phyloP scores from a whole-genome alignment of 495 filamentous ascomycete species.

The Penicillium silybi region DNA sequence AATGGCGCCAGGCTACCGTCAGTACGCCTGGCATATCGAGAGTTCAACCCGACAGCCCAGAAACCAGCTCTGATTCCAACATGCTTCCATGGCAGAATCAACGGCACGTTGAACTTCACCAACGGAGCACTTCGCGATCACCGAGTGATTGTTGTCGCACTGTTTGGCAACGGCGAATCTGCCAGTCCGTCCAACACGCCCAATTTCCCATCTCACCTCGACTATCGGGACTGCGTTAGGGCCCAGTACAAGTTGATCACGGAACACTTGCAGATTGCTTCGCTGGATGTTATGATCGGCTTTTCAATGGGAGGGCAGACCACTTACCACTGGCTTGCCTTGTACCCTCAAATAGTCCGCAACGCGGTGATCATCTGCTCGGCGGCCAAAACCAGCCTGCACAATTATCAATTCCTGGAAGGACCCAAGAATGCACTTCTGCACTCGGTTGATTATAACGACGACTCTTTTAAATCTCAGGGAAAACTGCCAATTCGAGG shows the following conservation, averaged over 20 bases:
- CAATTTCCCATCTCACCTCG: conserved; percentile 51
- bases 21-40: conserved; percentile 41
- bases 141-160: conserved; percentile 58
- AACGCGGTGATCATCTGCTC: conserved; percentile 60
- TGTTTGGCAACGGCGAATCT: conserved; percentile 66
- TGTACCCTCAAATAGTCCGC: conserved; percentile 57
- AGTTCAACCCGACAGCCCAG: conserved; percentile 32
- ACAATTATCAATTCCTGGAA: conserved; percentile 66
- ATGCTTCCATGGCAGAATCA: conserved; percentile 45
- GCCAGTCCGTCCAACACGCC: conserved; percentile 58
- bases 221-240: conserved; percentile 56
- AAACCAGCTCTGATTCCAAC: conserved; percentile 44
- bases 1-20: conserved; percentile 21
- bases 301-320: conserved; percentile 67
- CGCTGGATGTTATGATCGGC: conserved; percentile 52
- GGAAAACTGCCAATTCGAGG: conserved; percentile 32
- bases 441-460: conserved; percentile 33
- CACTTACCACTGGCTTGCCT: conserved; percentile 59
- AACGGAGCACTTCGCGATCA: conserved; percentile 46
- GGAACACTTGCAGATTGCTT: conserved; percentile 47
- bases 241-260: conserved; percentile 58
- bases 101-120: conserved; percentile 41
- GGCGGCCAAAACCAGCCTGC: conserved; percentile 56
- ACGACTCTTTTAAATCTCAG: conserved; percentile 40
- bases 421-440: conserved; percentile 57